Evolutionary conservation across 495 filamentous ascomycete species (phyloP).

Genomic region (Lasiosphaeris hirsuta): DNA sequence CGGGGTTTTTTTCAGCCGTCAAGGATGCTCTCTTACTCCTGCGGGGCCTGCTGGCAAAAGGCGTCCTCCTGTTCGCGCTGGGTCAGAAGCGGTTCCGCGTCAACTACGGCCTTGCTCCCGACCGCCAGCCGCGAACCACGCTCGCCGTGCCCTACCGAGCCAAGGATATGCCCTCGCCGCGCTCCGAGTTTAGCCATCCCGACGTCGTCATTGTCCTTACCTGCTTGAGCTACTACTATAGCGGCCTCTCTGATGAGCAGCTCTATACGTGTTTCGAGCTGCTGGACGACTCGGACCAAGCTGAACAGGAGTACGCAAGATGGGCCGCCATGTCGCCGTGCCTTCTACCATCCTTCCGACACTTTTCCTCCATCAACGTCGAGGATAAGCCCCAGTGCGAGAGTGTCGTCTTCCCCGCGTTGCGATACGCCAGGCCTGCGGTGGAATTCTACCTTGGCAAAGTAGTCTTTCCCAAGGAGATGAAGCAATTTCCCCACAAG

Average conservation of each 20-base stretch:
- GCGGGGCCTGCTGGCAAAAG: neutral
- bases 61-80: neutral
- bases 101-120: conserved; percentile 54
- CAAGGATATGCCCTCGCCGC: conserved; percentile 57
- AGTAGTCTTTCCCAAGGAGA: conserved; percentile 64
- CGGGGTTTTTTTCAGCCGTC: neutral
- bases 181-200: conserved; percentile 68
- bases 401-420: conserved; percentile 46
- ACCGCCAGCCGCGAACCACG: conserved; percentile 34
- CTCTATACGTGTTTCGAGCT: conserved; percentile 47
- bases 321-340: conserved; percentile 46
- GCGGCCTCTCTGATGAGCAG: conserved; percentile 52
- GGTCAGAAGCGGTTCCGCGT: conserved; percentile 57
- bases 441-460: conserved; percentile 64
- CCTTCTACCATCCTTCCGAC: conserved; percentile 39
- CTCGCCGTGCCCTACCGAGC: conserved; percentile 67
- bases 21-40: neutral
- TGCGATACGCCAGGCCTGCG: conserved; percentile 49
- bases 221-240: conserved; percentile 62
- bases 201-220: conserved; percentile 63
- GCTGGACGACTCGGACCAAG: conserved; percentile 41
- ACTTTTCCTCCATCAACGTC: conserved; percentile 58
- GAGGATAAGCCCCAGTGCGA: conserved; percentile 51
- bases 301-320: conserved; percentile 46
- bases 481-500: conserved; percentile 62